Conservation (phyloP, 225 moss, liverwort and hornwort genomes). For the Neckera pumila region DNA sequence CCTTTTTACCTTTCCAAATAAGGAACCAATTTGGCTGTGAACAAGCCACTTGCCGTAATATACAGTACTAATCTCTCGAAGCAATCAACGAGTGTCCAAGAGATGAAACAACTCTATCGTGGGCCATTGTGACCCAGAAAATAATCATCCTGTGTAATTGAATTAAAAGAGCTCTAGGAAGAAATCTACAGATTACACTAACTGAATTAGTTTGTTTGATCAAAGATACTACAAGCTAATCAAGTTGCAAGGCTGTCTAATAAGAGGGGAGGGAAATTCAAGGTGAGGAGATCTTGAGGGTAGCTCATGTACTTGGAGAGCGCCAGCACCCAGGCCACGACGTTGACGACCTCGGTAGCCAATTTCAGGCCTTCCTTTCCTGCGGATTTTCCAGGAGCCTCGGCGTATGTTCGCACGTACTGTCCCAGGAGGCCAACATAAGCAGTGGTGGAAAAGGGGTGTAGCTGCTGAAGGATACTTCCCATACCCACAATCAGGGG, state of each 20-base stretch:
- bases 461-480: constrained; percentile 78
- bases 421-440: constrained; percentile 85
- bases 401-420: constrained; percentile 72
- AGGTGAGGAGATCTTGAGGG: constrained; percentile 55
- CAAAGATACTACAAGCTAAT: background rate
- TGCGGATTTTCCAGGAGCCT: constrained; percentile 37
- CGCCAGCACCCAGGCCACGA: constrained; percentile 75
- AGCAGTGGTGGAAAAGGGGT: constrained; percentile 59
- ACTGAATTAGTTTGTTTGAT: background rate
- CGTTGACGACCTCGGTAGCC: constrained; percentile 70
- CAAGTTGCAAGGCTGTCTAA: constrained; percentile 44
- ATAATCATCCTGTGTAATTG: constrained; percentile 12
- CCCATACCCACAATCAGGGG: constrained; percentile 88
- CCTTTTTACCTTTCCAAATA: background rate
- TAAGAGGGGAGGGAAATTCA: constrained; percentile 68
- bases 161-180: background rate
- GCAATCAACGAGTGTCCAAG: constrained; percentile 10
- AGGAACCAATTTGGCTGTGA: constrained; percentile 21
- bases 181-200: constrained; percentile 4
- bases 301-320: constrained; percentile 68
- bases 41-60: constrained; percentile 16
- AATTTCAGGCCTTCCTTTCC: constrained; percentile 37
- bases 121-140: constrained; percentile 36
- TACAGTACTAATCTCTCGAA: constrained; percentile 22
- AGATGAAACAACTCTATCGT: constrained; percentile 12